These are phyloP conservation scores for Russula olivacea DNA, from an alignment of 768 basidiomycete species.

Conservation along the genomic window DNA sequence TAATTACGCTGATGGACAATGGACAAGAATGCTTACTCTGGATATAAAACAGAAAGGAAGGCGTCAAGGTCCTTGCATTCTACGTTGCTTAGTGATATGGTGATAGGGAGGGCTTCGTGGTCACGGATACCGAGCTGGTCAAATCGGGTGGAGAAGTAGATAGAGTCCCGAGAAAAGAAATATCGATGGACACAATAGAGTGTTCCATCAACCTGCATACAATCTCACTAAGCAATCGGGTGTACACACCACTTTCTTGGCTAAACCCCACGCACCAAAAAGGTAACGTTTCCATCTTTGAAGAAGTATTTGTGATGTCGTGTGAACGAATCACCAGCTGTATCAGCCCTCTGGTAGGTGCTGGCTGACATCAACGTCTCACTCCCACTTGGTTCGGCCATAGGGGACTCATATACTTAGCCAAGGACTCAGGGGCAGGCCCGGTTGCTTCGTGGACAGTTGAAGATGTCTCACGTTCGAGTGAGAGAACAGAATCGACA, in stretches of 20 bases:
- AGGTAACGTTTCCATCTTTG: conserved; percentile 21
- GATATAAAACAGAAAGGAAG: conserved; percentile 13
- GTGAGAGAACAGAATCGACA: background rate
- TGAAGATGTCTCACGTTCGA: background rate
- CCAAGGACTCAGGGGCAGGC: too few relatives aligned
- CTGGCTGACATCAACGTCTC: background rate
- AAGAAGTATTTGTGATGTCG: conserved; percentile 16
- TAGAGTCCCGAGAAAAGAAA: conserved; percentile 18
- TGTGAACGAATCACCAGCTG: background rate
- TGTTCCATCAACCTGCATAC: background rate
- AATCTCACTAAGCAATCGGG: too few relatives aligned
- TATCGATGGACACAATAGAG: conserved; percentile 19
- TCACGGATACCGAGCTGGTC: background rate
- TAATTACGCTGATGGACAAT: background rate
- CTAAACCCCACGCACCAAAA: conserved; percentile 9
- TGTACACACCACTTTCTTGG: too few relatives aligned
- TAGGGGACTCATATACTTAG: too few relatives aligned
- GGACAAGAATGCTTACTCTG: background rate
- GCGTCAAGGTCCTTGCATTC: conserved; percentile 11
- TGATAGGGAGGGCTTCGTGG: background rate
- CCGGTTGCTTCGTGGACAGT: too few relatives aligned
- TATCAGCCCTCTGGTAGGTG: background rate
- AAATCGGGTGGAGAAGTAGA: conserved; percentile 1
- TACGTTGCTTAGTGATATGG: background rate
- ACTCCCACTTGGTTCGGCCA: background rate